Evolutionary conservation across 805 yeast species (phyloP).

Genomic region (Cyberlindnera sargentensis): DNA sequence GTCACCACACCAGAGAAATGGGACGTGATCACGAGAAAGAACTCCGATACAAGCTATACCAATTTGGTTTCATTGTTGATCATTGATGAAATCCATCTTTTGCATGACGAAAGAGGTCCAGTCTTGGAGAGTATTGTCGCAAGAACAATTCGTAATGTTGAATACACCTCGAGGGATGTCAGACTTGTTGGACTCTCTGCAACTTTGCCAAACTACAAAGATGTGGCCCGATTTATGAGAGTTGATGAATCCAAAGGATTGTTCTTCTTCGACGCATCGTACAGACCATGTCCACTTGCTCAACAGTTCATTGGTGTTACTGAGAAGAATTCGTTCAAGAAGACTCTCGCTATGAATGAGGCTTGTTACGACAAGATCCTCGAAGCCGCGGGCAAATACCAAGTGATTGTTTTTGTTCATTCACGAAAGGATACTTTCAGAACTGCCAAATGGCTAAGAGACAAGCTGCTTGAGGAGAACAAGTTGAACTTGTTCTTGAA

Average conservation of each 20-base stretch:
- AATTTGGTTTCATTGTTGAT: constrained; percentile 63
- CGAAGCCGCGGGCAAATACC: constrained; percentile 63
- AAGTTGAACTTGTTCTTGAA: constrained; percentile 38
- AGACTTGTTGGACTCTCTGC: constrained; percentile 88
- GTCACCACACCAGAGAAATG: constrained; percentile 97
- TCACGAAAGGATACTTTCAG: constrained; percentile 86
- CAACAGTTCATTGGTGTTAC: constrained; percentile 87
- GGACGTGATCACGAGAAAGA: constrained; percentile 91
- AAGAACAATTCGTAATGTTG: constrained; percentile 48
- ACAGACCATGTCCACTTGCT: constrained; percentile 86
- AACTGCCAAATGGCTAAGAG: constrained; percentile 70
- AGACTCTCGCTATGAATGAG: constrained; percentile 77
- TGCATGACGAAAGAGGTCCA: constrained; percentile 95
- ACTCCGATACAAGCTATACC: constrained; percentile 56
- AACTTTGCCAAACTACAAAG: constrained; percentile 81
- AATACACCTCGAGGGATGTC: constrained; percentile 39
- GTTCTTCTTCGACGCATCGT: constrained; percentile 77
- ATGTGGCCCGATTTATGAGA: constrained; percentile 75
- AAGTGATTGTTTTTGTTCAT: constrained; percentile 86
- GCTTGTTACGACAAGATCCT: constrained; percentile 78
- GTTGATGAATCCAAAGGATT: constrained; percentile 56
- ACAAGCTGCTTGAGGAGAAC: constrained; percentile 51
- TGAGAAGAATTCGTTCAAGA: constrained; percentile 73
- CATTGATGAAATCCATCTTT: constrained; percentile 86
- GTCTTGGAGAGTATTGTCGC: constrained; percentile 85